These are phyloP conservation scores for Lichtheimia ramosa DNA, from an alignment of 371 early-diverging fungal species.

Conservation along the genomic window DNA sequence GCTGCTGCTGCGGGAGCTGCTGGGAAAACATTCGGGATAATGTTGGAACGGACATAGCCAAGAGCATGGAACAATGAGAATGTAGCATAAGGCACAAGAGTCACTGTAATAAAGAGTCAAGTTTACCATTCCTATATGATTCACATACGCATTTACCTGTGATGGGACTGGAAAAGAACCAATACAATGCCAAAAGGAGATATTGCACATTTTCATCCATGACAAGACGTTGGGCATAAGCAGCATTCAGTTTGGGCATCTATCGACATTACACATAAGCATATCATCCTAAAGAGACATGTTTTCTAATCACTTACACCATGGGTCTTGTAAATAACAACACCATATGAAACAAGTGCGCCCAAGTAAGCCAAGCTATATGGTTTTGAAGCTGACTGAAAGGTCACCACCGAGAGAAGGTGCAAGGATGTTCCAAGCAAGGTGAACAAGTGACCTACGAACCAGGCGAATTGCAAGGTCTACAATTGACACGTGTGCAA, in stretches of 20 bases:
- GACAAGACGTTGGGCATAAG: conserved; percentile 68
- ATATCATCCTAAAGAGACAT: background rate
- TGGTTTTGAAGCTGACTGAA: conserved; percentile 28
- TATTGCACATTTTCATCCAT: conserved; percentile 91
- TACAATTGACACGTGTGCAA: conserved; percentile 14
- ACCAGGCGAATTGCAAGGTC: conserved; percentile 69
- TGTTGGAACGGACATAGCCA: conserved; percentile 73
- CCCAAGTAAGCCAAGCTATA: conserved; percentile 73
- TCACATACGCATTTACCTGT: conserved; percentile 48
- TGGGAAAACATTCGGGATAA: conserved; percentile 76
- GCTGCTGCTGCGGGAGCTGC: conserved; percentile 18
- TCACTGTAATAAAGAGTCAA: conserved; percentile 42
- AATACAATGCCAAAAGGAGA: conserved; percentile 76
- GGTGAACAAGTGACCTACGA: conserved; percentile 42
- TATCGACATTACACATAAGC: conserved; percentile 17
- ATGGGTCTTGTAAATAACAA: conserved; percentile 86
- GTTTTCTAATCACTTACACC: conserved; percentile 53
- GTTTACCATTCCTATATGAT: too few species aligned
- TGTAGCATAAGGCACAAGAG: conserved; percentile 80
- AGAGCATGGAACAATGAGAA: conserved; percentile 87
- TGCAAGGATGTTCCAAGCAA: conserved; percentile 36
- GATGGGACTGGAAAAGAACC: conserved; percentile 74
- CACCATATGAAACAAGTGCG: conserved; percentile 77
- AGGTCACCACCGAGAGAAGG: conserved; percentile 28
- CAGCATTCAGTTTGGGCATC: conserved; percentile 63